Evolutionary conservation across 495 filamentous ascomycete genomes (phyloP).

Genomic region (Neurospora cerealis): DNA sequence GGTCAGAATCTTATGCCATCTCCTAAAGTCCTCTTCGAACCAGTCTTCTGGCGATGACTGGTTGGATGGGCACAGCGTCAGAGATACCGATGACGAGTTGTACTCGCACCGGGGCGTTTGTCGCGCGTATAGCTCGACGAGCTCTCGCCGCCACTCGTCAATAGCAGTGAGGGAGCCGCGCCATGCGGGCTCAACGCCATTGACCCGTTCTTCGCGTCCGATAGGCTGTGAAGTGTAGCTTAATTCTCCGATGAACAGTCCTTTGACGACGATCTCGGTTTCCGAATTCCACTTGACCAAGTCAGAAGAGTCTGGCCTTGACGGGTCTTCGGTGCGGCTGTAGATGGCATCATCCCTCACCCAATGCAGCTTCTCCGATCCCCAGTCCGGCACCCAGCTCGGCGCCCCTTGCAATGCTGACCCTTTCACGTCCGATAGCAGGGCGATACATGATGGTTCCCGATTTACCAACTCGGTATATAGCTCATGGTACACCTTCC

Average conservation of each 20-base stretch:
- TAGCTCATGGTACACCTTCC: not conserved
- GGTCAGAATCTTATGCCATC: not conserved
- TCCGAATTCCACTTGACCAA: not conserved
- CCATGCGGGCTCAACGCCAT: not conserved
- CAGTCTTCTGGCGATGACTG: not conserved
- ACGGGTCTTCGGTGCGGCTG: not conserved
- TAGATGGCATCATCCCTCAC: not conserved
- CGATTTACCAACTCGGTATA: not conserved
- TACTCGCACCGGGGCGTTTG: not conserved
- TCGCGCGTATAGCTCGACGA: not conserved
- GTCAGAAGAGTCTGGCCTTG: not conserved
- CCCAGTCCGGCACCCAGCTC: not conserved
- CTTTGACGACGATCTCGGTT: not conserved
- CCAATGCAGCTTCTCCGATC: not conserved
- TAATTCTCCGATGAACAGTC: not conserved
- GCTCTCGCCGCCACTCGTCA: not conserved
- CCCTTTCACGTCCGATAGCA: not conserved
- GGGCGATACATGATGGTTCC: not conserved
- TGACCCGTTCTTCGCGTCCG: not conserved
- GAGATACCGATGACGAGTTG: not conserved
- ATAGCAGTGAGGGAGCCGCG: not conserved
- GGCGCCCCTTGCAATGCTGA: not conserved
- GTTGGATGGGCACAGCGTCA: not conserved
- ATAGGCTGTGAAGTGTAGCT: not conserved
- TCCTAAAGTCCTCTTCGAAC: not conserved